These are phyloP conservation scores for Phytophthora vignae DNA, from an alignment of 352 stramenopile species.

Conservation along the genomic window DNA sequence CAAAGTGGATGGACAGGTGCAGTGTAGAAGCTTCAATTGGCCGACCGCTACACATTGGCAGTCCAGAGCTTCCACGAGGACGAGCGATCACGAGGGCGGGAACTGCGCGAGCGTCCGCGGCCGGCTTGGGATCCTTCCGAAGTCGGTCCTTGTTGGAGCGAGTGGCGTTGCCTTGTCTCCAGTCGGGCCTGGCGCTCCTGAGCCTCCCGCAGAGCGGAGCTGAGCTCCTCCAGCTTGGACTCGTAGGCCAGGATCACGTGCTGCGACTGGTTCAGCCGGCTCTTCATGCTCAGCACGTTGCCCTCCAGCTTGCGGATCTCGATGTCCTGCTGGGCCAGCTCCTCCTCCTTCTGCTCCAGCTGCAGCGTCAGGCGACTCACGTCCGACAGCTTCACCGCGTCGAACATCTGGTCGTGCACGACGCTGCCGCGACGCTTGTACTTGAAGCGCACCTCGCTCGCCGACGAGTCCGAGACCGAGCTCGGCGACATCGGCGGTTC, in stretches of 20 bases:
- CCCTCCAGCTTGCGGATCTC: slow-evolving; percentile 75
- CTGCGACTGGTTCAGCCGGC: slow-evolving; percentile 66
- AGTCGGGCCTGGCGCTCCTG: slow-evolving; percentile 46
- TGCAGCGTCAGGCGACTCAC: slow-evolving; percentile 74
- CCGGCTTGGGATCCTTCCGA: slow-evolving; percentile 11
- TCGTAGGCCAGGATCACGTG: slow-evolving; percentile 75
- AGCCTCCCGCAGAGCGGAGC: slow-evolving; percentile 55
- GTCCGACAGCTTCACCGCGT: slow-evolving; percentile 78
- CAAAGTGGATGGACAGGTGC: slow-evolving; percentile 24
- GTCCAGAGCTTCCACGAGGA: slow-evolving; percentile 53
- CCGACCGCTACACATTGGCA: slow-evolving; percentile 34
- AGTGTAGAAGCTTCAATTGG: background rate
- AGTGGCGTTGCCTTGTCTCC: slow-evolving; percentile 31
- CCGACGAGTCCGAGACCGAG: slow-evolving; percentile 54
- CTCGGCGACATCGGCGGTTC: slow-evolving; percentile 40
- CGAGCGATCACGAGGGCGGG: slow-evolving; percentile 32
- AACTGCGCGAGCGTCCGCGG: slow-evolving; percentile 21
- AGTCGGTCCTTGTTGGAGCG: slow-evolving; percentile 11
- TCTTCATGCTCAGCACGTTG: slow-evolving; percentile 76
- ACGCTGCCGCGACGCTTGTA: slow-evolving; percentile 71
- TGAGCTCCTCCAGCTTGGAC: slow-evolving; percentile 81
- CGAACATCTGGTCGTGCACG: slow-evolving; percentile 86
- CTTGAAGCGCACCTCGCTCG: slow-evolving; percentile 74
- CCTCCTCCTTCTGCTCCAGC: slow-evolving; percentile 76
- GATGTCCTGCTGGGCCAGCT: slow-evolving; percentile 65